Evolutionary conservation across 805 yeast genomes (phyloP), one percentile per base, ranked within the genome.

Genomic region (Kregervanrija fluxuum): DNA sequence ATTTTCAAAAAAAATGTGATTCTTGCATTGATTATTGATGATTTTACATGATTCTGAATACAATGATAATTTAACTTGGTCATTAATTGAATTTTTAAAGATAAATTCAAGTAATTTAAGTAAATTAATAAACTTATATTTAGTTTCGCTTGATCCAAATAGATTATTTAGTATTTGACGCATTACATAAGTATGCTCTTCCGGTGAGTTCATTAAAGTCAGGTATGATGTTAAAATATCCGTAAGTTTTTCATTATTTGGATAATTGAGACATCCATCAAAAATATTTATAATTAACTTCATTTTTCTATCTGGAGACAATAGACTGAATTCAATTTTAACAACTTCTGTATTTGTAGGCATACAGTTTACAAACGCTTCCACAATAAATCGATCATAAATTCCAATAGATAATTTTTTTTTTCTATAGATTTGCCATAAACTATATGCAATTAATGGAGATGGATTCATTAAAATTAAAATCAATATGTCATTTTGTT

Each of bases 321-420:
- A 22, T 30, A 42, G 36, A n/a, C 43, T n/a, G 42, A 39, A 46
- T 22, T 46, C 48, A 15, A 39, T 37, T 28, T 38, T 46, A 8
- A 42, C 11, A 28, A 46, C 32, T 13, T 46, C 46, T 22, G 28
- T 22, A 22, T 22, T 22, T 22, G 28, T 22, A 5, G 28, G 28
- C 28, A 22, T 22, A 22, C 28, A 22, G 6, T 22, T 22, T 22
- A 22, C 28, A 22, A 22, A 22, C 6, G 28, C 28, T 22, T 22
- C 28, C 28, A 22, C 28, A 22, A 22, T 22, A 22, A 22, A 22
- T 8, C 28, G 28, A 22, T 22, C 28, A 22, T 22, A 22, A 8
- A 22, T 22, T 22, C 28, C 28, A 22, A 22, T 22, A 6, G 28
- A 22, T 22, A 22, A 2, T 22, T 22, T 22, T 22, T 22, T 22